A percentile compares a stretch with the other conserved stretches of the same genome.
Conservation (phyloP, 192 early-diverging fungal species). For the Lobosporangium transversale region DNA sequence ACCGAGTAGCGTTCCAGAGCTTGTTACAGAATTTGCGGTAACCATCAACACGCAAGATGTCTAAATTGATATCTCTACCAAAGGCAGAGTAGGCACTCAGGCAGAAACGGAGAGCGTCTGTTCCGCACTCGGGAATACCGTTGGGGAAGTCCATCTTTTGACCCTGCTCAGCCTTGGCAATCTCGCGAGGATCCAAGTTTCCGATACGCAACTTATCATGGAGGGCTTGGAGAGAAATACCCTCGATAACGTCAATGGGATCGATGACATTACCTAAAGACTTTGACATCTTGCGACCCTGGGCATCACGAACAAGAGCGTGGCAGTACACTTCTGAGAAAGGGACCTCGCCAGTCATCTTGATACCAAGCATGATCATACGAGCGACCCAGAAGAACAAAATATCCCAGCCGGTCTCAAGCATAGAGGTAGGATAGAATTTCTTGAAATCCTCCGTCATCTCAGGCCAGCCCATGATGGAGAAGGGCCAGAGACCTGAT, state of each 20-base stretch:
- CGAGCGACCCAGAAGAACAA: conserved; percentile 99
- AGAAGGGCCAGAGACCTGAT: conserved; percentile 98
- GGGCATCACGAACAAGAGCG: conserved; percentile 97
- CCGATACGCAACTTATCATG: conserved; percentile 81
- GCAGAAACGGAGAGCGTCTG: conserved; percentile 91
- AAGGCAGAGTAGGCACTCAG: conserved; percentile 80
- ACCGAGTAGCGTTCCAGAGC: conserved; percentile 97
- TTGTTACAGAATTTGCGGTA: conserved; percentile 99
- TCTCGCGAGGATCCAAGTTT: conserved; percentile 91
- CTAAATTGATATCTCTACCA: conserved; percentile 92
- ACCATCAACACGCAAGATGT: conserved; percentile 95
- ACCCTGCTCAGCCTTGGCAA: conserved; percentile 85
- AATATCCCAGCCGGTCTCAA: conserved; percentile 99
- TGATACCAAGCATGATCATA: conserved; percentile 99
- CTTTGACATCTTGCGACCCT: conserved; percentile 99
- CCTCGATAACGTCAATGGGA: conserved; percentile 96
- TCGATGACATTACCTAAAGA: conserved; percentile 97
- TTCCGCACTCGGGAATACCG: conserved; percentile 98
- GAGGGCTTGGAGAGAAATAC: conserved; percentile 83
- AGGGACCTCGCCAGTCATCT: conserved; percentile 94
- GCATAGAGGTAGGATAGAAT: conserved; percentile 91
- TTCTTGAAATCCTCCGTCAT: conserved; percentile 83
- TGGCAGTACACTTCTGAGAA: conserved; percentile 97
- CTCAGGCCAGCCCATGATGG: conserved; percentile 97
- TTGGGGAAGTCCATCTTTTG: conserved; percentile 92